Conservation (phyloP, 176 grass and related monocot genomes). For the Juncus inflexus region DNA sequence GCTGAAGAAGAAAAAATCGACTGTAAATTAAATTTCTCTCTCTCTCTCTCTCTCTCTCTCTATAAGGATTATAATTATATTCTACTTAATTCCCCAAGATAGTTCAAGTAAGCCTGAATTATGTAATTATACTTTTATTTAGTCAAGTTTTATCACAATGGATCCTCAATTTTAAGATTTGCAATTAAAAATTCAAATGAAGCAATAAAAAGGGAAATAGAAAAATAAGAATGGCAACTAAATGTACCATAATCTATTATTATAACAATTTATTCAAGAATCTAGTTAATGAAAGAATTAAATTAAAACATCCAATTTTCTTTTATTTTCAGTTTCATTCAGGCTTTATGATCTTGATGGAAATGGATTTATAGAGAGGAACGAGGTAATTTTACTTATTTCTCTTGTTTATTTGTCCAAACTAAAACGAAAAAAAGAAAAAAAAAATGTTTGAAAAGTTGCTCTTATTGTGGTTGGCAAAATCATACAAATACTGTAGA, state of each 20-base stretch:
- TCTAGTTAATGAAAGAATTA: too few relatives aligned
- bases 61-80: too few relatives aligned
- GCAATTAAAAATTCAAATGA: too few relatives aligned
- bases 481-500: not conserved
- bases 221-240: too few relatives aligned
- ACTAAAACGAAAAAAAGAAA: not conserved
- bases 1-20: slow-evolving; percentile 93
- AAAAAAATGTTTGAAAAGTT: not conserved
- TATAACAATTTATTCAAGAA: too few relatives aligned
- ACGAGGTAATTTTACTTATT: slow-evolving; percentile 57
- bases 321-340: slow-evolving; percentile 58
- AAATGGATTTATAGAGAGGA: slow-evolving; percentile 85
- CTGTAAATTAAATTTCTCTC: slow-evolving; percentile 49
- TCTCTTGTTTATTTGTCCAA: not conserved
- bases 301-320: too few relatives aligned
- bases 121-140: not conserved
- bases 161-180: too few relatives aligned
- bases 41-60: not conserved
- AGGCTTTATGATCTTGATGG: slow-evolving; percentile 92
- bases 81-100: too few relatives aligned
- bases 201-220: too few relatives aligned
- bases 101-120: slow-evolving; percentile 26
- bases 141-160: too few relatives aligned
- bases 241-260: too few relatives aligned
- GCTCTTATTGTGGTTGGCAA: too few relatives aligned